These are phyloP conservation scores for Auriscalpium orientale DNA, from an alignment of 768 basidiomycete species.

Conservation along the genomic window DNA sequence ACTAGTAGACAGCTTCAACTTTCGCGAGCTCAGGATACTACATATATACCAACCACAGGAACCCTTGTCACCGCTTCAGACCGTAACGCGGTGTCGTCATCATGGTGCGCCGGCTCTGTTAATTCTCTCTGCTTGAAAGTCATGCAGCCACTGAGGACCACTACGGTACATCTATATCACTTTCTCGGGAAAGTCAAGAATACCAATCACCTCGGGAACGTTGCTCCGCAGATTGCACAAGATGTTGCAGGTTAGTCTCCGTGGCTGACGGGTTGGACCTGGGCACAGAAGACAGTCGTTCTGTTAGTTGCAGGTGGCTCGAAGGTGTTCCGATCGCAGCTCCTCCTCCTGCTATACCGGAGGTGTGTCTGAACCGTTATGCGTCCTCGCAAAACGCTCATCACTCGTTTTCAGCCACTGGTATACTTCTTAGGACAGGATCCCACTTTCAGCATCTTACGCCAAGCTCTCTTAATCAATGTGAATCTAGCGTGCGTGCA, in stretches of 20 bases:
- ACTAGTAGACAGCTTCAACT: no score
- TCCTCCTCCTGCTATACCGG: neutral
- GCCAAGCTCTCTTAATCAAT: neutral
- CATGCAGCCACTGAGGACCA: neutral
- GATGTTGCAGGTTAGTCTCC: no score
- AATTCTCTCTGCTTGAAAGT: neutral
- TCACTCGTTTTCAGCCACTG: neutral
- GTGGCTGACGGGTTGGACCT: no score
- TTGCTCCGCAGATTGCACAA: neutral
- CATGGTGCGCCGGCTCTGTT: neutral
- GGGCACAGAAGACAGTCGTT: no score
- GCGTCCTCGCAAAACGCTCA: neutral
- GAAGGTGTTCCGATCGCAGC: neutral
- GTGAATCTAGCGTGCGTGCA: neutral
- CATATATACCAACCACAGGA: no score
- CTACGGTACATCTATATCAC: no score
- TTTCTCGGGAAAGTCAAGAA: neutral
- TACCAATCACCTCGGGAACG: neutral
- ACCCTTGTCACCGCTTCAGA: no score
- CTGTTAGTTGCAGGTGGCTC: neutral
- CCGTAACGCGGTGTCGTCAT: slow-evolving; percentile 4
- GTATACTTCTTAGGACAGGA: neutral
- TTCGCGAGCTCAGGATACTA: no score
- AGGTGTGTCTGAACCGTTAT: neutral
- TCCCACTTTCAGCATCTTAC: neutral